phyloP scores from a whole-genome alignment of 73 alveolate genomes.

The Uronychia binucleata region DNA sequence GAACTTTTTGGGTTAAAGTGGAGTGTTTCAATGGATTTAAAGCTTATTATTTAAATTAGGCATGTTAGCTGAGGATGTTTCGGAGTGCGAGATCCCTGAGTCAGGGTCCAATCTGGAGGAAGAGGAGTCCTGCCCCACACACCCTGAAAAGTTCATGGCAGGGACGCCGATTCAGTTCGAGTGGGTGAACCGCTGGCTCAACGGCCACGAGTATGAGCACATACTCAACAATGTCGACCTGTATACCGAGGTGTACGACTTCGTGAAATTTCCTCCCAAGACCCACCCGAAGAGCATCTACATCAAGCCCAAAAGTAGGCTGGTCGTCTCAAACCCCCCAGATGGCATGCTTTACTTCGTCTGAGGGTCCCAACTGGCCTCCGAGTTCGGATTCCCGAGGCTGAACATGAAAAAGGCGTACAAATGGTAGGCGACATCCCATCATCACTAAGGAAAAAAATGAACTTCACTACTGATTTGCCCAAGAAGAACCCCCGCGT shows the following conservation, averaged over 20 bases:
- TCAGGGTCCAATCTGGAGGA: no score
- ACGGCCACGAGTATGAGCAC: constrained; percentile 70
- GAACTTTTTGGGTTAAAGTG: not conserved
- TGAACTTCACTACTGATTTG: constrained; percentile 77
- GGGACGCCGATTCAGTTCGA: constrained; percentile 62
- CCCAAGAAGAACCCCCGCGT: constrained; percentile 75
- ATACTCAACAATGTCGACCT: constrained; percentile 48
- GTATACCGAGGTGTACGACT: constrained; percentile 36
- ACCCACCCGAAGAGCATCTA: constrained; percentile 67
- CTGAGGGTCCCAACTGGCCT: constrained; percentile 64
- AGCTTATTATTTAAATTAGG: no score
- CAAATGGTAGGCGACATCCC: constrained; percentile 42
- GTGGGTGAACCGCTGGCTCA: constrained; percentile 71
- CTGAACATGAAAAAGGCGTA: constrained; percentile 50
- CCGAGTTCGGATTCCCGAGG: constrained; percentile 77
- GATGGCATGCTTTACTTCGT: constrained; percentile 71
- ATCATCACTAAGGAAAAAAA: constrained; percentile 52
- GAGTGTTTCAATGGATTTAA: not conserved
- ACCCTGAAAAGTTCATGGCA: no score
- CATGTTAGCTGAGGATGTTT: no score
- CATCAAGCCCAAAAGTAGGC: constrained; percentile 53
- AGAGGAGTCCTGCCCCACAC: no score
- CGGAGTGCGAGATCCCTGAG: no score
- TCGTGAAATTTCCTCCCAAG: constrained; percentile 40
- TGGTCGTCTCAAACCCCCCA: not conserved